These are phyloP conservation scores for Entomophthora muscae DNA, from an alignment of 371 early-diverging fungal species.

Conservation along the genomic window DNA sequence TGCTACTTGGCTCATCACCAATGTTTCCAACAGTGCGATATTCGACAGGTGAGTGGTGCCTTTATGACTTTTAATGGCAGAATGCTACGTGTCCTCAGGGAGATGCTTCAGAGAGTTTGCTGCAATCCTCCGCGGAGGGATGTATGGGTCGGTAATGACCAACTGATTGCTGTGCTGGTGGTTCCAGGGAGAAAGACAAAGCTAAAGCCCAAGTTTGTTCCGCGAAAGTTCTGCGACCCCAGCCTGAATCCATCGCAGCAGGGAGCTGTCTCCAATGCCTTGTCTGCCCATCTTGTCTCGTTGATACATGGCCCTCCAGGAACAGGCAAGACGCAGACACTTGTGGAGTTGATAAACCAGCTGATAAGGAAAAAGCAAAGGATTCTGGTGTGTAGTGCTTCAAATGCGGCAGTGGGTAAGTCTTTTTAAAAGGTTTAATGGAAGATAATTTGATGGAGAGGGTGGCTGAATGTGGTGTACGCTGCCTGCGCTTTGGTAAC, in stretches of 20 bases:
- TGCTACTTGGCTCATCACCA: too few relatives aligned
- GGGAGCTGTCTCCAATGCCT: slow-evolving; percentile 47
- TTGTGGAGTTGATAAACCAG: slow-evolving; percentile 74
- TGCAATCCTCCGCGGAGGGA: too few relatives aligned
- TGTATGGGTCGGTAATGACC: too few relatives aligned
- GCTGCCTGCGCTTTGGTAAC: too few relatives aligned
- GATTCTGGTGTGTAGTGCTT: slow-evolving; percentile 85
- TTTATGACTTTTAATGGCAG: too few relatives aligned
- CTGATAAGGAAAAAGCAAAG: slow-evolving; percentile 38
- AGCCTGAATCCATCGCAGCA: slow-evolving; percentile 58
- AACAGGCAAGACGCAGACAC: slow-evolving; percentile 86
- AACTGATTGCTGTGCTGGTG: too few relatives aligned
- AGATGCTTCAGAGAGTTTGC: too few relatives aligned
- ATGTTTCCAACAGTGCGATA: too few relatives aligned
- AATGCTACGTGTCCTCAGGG: too few relatives aligned
- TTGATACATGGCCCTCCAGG: slow-evolving; percentile 82
- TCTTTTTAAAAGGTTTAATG: background rate
- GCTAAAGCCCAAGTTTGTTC: too few relatives aligned
- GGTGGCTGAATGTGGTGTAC: slow-evolving; percentile 44
- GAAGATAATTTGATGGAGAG: slow-evolving; percentile 20
- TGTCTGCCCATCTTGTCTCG: slow-evolving; percentile 43
- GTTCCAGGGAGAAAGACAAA: too few relatives aligned
- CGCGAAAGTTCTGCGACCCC: slow-evolving; percentile 37
- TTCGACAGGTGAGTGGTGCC: too few relatives aligned
- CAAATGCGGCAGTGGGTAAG: slow-evolving; percentile 79